Evolutionary conservation across 2,329 filamentous ascomycete genomes (phyloP), one percentile per base, ranked within the genome.

Genomic region (Hypoxylon sp.): DNA sequence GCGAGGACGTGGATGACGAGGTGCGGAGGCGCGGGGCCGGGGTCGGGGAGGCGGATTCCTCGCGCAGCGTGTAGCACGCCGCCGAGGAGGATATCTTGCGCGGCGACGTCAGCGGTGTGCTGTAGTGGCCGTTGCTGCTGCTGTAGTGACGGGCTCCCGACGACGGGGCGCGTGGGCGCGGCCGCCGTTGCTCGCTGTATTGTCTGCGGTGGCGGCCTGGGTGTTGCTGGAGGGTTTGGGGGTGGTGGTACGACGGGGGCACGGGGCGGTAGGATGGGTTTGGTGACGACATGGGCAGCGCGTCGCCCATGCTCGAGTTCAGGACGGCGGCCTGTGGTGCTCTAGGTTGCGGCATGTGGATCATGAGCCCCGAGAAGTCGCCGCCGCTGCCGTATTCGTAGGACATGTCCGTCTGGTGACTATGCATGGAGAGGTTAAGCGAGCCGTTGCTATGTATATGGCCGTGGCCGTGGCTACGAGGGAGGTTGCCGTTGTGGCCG

Each of bases 161-260:
- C 1, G 84, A 86, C 1, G 84, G 85, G 3, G 85, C 85, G 9
- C 82, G 80, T 0, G 85, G 84, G 53, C 83, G 83, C 11, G 81
- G 80, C 30, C 80, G 79, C 28, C 79, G 77, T 40, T 82, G 77
- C 42, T 83, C 80, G 16, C 71, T 71, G 50, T 70, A 68, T 26
- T 66, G 69, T 14, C 69, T 61, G 20, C 67, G 64, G 24, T 71
- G 59, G 33, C 69, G 68, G 32, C 45, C 11, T 40, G 65, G 7
- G 16, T 51, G 51, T n/a, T 40, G 36, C 20, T 42, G 49, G 24
- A 46, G 6, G 36, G 4, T 8, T 9, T 18, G 36, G 6, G 32
- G 14, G 4, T 16, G 36, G 11, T 40, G 36, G 4, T 40, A 40
- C 8, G 36, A 8, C 8, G 45, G 42, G 44, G 53, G 48, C 8